Percentiles rank a stretch among this genome's conserved stretches.
phyloP scores from a whole-genome alignment of 441 rosid genomes.

The Aquilaria agallochum region DNA sequence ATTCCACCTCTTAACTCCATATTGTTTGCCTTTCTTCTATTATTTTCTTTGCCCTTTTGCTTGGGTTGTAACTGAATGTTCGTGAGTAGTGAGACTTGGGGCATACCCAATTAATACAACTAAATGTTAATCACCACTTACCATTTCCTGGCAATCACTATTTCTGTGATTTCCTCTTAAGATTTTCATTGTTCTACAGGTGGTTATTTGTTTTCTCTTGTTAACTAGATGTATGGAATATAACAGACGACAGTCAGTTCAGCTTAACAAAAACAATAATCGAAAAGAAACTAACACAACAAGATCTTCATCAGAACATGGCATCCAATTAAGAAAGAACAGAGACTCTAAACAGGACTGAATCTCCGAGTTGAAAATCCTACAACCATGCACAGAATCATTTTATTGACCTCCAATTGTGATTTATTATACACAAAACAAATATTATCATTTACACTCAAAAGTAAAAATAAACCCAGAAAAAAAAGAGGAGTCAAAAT shows the following conservation, averaged over 20 bases:
- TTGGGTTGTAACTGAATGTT: slow-evolving; percentile 5
- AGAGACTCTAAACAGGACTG: neutral
- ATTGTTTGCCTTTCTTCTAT: slow-evolving; percentile 5
- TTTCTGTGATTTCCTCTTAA: no score
- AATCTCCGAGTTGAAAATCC: slow-evolving; percentile 7
- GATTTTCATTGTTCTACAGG: no score
- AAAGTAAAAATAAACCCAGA: slow-evolving; percentile 9
- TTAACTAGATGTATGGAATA: no score
- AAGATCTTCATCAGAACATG: no score
- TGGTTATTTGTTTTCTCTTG: no score
- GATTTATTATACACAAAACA: slow-evolving; percentile 26
- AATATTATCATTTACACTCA: slow-evolving; percentile 34
- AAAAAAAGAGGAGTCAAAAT: slow-evolving; percentile 4
- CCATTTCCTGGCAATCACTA: no score
- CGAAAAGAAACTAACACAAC: no score
- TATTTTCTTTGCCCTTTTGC: slow-evolving; percentile 5
- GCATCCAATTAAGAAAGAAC: no score
- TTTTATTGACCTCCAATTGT: slow-evolving; percentile 19
- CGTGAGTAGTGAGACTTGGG: neutral
- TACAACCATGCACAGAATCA: slow-evolving; percentile 16
- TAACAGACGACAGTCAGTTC: no score
- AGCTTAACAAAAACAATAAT: no score
- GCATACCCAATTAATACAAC: no score
- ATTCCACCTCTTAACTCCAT: slow-evolving; percentile 34
- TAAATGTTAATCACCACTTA: no score